These are phyloP conservation scores for Bolboschoenoplectus hybrid DNA, from an alignment of 202 grass and related monocot species.

Conservation along the genomic window DNA sequence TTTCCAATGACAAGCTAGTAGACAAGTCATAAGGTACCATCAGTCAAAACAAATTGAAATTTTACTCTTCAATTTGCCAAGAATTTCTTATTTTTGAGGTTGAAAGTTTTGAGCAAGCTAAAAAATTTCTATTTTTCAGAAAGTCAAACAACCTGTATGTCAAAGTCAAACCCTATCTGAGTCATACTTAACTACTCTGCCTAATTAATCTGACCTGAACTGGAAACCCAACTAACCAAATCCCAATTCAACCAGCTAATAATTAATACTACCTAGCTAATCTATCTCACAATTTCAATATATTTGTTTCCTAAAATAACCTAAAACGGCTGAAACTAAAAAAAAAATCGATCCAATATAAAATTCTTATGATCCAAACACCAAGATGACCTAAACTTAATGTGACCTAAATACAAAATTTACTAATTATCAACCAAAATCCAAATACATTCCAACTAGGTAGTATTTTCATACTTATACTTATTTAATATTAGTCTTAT, in stretches of 20 bases:
- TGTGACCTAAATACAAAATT: no score
- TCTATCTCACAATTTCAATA: not conserved
- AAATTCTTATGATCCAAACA: not conserved
- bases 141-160: not conserved
- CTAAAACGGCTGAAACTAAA: not conserved
- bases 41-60: conserved; percentile 17
- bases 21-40: not conserved
- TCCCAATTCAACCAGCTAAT: not conserved
- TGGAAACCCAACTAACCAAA: not conserved
- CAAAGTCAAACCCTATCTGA: conserved; percentile 7
- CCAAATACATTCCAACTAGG: not conserved
- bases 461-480: not conserved
- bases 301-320: not conserved
- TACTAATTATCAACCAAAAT: not conserved
- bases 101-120: not conserved
- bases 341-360: not conserved
- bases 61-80: not conserved
- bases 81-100: not conserved
- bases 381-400: not conserved
- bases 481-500: no score
- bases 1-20: not conserved
- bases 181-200: conserved; percentile 16
- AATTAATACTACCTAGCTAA: not conserved
- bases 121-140: not conserved
- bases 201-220: not conserved